Evolutionary conservation across 164 flowering plant genomes (phyloP).

Genomic region (Vitis labrusca): DNA sequence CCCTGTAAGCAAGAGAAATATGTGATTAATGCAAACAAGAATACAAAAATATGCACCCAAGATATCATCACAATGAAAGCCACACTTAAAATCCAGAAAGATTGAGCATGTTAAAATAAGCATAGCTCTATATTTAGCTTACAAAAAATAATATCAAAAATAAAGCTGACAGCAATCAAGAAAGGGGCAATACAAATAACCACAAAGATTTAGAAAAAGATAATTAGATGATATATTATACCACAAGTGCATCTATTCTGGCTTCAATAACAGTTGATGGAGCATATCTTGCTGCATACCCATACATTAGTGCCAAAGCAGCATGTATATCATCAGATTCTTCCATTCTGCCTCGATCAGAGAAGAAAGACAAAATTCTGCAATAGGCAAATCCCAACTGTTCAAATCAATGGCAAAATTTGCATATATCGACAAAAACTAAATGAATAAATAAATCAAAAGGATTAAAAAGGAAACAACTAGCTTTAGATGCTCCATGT

Average conservation of each 20-base stretch:
- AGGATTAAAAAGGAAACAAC: background rate
- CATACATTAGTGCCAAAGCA: conserved; percentile 98
- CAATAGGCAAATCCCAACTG: conserved; percentile 17
- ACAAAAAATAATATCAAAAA: background rate
- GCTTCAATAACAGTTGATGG: conserved; percentile 98
- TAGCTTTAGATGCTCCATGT: too few relatives aligned
- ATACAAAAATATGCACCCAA: background rate
- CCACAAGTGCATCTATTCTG: conserved; percentile 97
- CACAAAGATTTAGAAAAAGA: conserved; percentile 2
- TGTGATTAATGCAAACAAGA: background rate
- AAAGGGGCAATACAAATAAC: background rate
- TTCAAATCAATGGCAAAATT: background rate
- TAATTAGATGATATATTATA: conserved; percentile 25
- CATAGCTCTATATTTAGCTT: too few relatives aligned
- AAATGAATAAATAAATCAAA: background rate
- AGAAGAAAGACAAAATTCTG: conserved; percentile 79
- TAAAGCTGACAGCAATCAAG: background rate
- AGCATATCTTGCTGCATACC: conserved; percentile 99
- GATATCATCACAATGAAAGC: background rate
- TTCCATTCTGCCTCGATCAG: conserved; percentile 44
- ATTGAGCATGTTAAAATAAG: too few relatives aligned
- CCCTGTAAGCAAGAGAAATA: conserved; percentile 54
- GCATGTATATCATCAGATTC: conserved; percentile 98
- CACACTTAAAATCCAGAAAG: too few relatives aligned
- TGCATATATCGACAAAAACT: too few relatives aligned